Base-by-base conservation (phyloP, 148 eudicot species). In the Pharnaceum exiguum region DNA sequence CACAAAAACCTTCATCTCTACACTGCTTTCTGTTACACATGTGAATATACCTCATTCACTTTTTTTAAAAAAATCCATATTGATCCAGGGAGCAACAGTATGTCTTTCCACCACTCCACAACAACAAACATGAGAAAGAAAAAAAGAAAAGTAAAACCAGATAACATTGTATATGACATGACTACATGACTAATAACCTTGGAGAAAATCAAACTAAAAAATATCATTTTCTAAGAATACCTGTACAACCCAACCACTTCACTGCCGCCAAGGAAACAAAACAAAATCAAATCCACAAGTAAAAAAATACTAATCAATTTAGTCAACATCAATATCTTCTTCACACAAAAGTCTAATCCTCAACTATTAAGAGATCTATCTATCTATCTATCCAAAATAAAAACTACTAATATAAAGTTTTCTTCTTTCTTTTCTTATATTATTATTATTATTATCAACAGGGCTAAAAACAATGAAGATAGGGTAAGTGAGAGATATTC, bases 321-420 rank as follows among this genome's bases (percentile, higher is more conserved):
- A 40, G 61, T 57, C 61, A 42, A 57, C 75, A 71, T 18, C 67
- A 57, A 45, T 42, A 42, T 39, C 62, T 59, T 28, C n/a, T n/a
- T n/a, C n/a, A n/a, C 49, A 58, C 13, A 51, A 57, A 42, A 44
- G 49, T 17, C 31, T 31, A 55, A 42, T 46, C 29, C 57, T 56
- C 47, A 37, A 65, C 55, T 11, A 23, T 44, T 32, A 29, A 51
- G 42, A 27, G 49, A 23, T 44, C 26, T 23, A 55, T 52, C 26
- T 23, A 55, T 52, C 48, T 44, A 23, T 21, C 48, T 7, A 31
- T 50, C 44, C 19, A 9, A 7, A n/a, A 60, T 39, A 22, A 4
- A n/a, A n/a, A n/a, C n/a, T n/a, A n/a, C n/a, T 33, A 47, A 62
- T 1, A 13, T 23, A 44, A 48, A 51, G 10, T 17, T n/a, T n/a